Evolutionary conservation across 2,329 filamentous ascomycete species (phyloP).

Genomic region (Monosporascus cannonballus): DNA sequence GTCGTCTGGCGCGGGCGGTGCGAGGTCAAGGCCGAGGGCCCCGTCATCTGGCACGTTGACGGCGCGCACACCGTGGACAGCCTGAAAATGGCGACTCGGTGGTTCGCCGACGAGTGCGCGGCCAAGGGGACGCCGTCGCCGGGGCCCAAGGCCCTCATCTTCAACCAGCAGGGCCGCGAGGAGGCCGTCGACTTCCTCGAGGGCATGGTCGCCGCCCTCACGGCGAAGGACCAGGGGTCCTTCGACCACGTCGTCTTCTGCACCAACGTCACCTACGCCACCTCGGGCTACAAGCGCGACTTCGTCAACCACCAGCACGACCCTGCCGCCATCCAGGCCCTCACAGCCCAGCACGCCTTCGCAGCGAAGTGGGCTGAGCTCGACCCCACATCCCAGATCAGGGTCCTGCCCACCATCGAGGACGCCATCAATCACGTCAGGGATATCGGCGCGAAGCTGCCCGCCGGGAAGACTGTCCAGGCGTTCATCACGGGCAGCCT

Average conservation of each 20-base stretch:
- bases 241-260: slow-evolving; percentile 80
- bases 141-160: slow-evolving; percentile 57
- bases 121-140: slow-evolving; percentile 1
- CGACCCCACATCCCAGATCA: slow-evolving; percentile 39
- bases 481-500: slow-evolving; percentile 57
- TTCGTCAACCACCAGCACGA: slow-evolving; percentile 52
- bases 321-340: slow-evolving; percentile 42
- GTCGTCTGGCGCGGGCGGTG: slow-evolving; percentile 79
- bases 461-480: slow-evolving; percentile 32
- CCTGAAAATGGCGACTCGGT: slow-evolving; percentile 71
- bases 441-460: slow-evolving; percentile 24
- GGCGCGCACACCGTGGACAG: slow-evolving; percentile 92
- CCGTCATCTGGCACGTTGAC: slow-evolving; percentile 79
- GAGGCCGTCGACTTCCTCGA: slow-evolving; percentile 49
- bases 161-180: slow-evolving; percentile 71
- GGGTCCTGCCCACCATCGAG: slow-evolving; percentile 47
- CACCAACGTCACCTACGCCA: slow-evolving; percentile 60
- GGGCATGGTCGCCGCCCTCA: slow-evolving; percentile 33
- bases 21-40: slow-evolving; percentile 48
- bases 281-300: slow-evolving; percentile 47
- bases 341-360: slow-evolving; percentile 47
- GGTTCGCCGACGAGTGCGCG: slow-evolving; percentile 59
- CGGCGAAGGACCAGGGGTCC: slow-evolving; percentile 23
- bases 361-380: slow-evolving; percentile 44
- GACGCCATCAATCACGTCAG: slow-evolving; percentile 46